phyloP scores from a whole-genome alignment of 164 flowering plant genomes.

The Platanus orientalis region DNA sequence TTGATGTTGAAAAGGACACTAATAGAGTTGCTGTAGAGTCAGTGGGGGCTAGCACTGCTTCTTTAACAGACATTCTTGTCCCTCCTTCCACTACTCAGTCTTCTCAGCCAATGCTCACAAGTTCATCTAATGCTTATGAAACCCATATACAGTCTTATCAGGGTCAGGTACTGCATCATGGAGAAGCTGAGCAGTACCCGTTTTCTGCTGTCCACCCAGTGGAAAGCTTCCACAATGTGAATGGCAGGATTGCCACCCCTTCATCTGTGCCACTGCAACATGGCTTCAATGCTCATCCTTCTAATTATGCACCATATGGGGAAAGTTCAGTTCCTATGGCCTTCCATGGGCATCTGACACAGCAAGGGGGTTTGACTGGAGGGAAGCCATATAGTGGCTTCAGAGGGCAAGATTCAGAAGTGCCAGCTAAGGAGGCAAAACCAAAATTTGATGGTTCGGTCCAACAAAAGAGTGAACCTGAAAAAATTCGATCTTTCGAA shows the following conservation, averaged over 20 bases:
- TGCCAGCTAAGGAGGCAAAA: slow-evolving; percentile 30
- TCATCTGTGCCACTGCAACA: slow-evolving; percentile 28
- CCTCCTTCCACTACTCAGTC: slow-evolving; percentile 27
- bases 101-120: slow-evolving; percentile 27
- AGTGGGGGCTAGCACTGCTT: slow-evolving; percentile 18
- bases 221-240: slow-evolving; percentile 21
- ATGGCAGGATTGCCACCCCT: slow-evolving; percentile 20
- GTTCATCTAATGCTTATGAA: slow-evolving; percentile 27
- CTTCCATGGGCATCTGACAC: slow-evolving; percentile 23
- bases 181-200: slow-evolving; percentile 25
- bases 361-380: slow-evolving; percentile 25
- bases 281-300: slow-evolving; percentile 24
- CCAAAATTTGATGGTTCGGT: slow-evolving; percentile 31
- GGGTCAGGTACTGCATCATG: slow-evolving; percentile 25
- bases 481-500: slow-evolving; percentile 21
- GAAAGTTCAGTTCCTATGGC: slow-evolving; percentile 26
- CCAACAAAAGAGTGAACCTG: slow-evolving; percentile 28
- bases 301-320: slow-evolving; percentile 21
- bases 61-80: slow-evolving; percentile 16
- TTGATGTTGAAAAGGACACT: slow-evolving; percentile 35
- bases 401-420: slow-evolving; percentile 20
- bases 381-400: slow-evolving; percentile 21
- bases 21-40: slow-evolving; percentile 21
- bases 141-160: slow-evolving; percentile 23
- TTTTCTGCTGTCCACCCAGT: slow-evolving; percentile 18